Evolutionary conservation across 169 alveolate genomes (phyloP), one percentile per base, ranked within the genome.

Genomic region (Eimeria necatrix): DNA sequence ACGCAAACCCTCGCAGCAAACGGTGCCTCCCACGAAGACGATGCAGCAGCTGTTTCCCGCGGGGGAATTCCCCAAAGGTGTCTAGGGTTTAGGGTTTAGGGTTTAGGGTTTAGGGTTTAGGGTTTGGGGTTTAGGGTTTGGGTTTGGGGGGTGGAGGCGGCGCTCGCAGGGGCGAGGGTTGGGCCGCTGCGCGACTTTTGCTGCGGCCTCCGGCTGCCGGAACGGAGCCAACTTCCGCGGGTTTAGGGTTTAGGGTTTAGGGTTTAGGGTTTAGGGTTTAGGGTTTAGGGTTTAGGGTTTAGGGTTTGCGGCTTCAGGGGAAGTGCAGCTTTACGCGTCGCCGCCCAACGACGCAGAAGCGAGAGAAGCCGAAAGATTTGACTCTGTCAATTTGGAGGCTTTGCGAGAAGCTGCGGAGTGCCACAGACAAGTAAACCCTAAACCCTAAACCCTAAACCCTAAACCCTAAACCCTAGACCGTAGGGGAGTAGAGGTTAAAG

Each of bases 321-420:
- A 64, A 41, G 12, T 64, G 18, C 83, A 78, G 60, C 7, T 9
- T 46, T 71, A 74, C 59, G 56, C 80, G 56, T 71, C 74, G 26
- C 46, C 74, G 53, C 94, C 87, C 18, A 51, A 49, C 48, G 95
- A 49, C 5, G 96, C 71, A 56, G 96, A 95, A 51, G 73, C 73
- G n/a, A 68, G 94, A 4, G 96, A 89, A 94, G 91, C 74, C 4
- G 95, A 68, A 46, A 74, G 94, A 48, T n/a, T 90, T n/a, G 90
- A 96, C 94, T 96, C 91, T 26, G 98, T 97, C 70, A 98, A 98
- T 86, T 97, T 98, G 94, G 97, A 98, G 76, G 98, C 98, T 81
- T 78, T 99, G 94, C 98, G 99, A 94, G 98, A 99, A 96, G 99
- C 99, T 32, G 99, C 99, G 18, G 99, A 99, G 96, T 99, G 99